Percentiles rank a stretch among this genome's conserved stretches.
These are phyloP conservation scores for Neophaeococcomyces mojaviensis DNA, from an alignment of 2,329 filamentous ascomycete genomes.

Conservation along the genomic window DNA sequence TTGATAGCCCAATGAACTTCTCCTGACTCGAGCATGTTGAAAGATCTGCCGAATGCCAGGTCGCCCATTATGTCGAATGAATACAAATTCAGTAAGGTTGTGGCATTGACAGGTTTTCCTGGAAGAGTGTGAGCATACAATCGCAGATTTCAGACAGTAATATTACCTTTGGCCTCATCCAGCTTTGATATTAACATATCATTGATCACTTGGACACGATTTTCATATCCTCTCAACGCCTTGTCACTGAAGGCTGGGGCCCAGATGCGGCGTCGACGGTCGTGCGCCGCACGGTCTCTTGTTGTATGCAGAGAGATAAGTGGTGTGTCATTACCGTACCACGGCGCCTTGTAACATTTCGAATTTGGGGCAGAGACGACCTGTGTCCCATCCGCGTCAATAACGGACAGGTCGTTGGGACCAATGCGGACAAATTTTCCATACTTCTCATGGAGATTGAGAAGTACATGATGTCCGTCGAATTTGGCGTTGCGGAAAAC, in stretches of 20 bases:
- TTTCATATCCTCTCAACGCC: slow-evolving; percentile 36
- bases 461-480: slow-evolving; percentile 9
- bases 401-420: slow-evolving; percentile 17
- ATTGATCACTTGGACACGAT: slow-evolving; percentile 30
- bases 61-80: slow-evolving; percentile 32
- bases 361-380: slow-evolving; percentile 32
- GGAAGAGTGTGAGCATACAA: background rate
- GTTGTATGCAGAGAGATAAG: slow-evolving; percentile 32
- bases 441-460: slow-evolving; percentile 15
- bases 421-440: slow-evolving; percentile 19
- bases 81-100: slow-evolving; percentile 30
- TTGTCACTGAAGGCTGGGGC: slow-evolving; percentile 35
- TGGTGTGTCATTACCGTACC: slow-evolving; percentile 33
- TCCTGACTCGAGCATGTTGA: slow-evolving; percentile 26
- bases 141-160: background rate
- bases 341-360: slow-evolving; percentile 34
- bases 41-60: slow-evolving; percentile 28
- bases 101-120: slow-evolving; percentile 28
- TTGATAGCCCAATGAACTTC: slow-evolving; percentile 30
- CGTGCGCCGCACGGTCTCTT: slow-evolving; percentile 31
- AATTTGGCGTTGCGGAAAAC: slow-evolving; percentile 5
- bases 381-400: slow-evolving; percentile 25
- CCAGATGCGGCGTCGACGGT: slow-evolving; percentile 35
- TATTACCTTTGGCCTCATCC: slow-evolving; percentile 18
- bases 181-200: slow-evolving; percentile 30